These are phyloP conservation scores for Picea sitchensis DNA, from an alignment of 75 land plant genomes.

Conservation along the genomic window DNA sequence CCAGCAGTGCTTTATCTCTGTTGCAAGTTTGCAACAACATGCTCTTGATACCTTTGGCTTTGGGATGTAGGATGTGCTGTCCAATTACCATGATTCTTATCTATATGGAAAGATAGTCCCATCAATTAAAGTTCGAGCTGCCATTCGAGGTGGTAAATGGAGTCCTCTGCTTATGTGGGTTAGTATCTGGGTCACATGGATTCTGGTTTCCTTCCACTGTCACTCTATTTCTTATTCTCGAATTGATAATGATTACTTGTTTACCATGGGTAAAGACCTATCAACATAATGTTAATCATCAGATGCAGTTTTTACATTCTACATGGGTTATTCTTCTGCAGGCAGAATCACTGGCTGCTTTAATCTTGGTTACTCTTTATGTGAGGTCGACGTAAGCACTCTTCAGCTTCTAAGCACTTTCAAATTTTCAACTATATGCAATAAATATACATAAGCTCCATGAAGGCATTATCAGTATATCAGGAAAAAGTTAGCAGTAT, in stretches of 20 bases:
- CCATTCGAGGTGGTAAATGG: constrained; percentile 31
- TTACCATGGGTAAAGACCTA: background rate
- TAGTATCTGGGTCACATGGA: background rate
- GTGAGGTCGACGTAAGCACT: constrained; percentile 37
- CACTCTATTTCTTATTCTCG: background rate
- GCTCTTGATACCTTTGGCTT: constrained; percentile 2
- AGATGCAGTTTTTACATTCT: background rate
- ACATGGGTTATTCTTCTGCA: constrained; percentile 20
- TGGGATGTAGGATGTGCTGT: constrained; percentile 33
- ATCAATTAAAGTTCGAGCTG: constrained; percentile 43
- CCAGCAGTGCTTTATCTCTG: background rate
- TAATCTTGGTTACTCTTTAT: constrained; percentile 28
- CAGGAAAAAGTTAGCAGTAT: background rate
- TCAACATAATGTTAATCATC: background rate
- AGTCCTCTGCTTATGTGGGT: constrained; percentile 35
- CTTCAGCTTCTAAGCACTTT: background rate
- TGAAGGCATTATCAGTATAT: background rate
- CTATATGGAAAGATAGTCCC: constrained; percentile 38
- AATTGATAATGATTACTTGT: background rate
- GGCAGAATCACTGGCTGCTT: constrained; percentile 47
- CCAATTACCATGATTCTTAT: constrained; percentile 40
- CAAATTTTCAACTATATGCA: background rate
- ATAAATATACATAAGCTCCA: background rate
- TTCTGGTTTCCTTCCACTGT: background rate
- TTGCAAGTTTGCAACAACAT: background rate